Evolutionary conservation across 2,329 filamentous ascomycete genomes (phyloP).

Genomic region (Atkinsonella hypoxylon): DNA sequence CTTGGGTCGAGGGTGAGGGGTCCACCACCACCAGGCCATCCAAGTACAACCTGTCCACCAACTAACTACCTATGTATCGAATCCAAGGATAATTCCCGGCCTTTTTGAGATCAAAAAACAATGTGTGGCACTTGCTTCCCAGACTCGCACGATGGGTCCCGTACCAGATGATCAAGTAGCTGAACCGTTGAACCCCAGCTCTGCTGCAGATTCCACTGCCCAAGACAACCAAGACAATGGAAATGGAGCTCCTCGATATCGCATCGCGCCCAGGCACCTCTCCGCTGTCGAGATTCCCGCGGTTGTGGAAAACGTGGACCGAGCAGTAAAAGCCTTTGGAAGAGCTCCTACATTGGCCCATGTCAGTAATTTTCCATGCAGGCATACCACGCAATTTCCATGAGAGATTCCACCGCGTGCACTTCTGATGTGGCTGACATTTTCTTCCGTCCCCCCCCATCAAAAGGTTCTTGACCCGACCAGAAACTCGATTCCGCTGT

Average conservation of each 20-base stretch:
- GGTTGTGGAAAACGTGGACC: slow-evolving; percentile 30
- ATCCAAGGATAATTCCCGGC: too few species aligned
- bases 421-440: background rate
- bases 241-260: slow-evolving; percentile 25
- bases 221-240: slow-evolving; percentile 9
- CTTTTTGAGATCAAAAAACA: too few species aligned
- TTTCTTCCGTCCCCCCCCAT: background rate
- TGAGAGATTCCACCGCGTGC: background rate
- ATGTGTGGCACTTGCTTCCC: background rate
- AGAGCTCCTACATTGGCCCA: slow-evolving; percentile 25
- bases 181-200: background rate
- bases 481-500: slow-evolving; percentile 50
- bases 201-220: background rate
- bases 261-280: slow-evolving; percentile 22
- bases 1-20: too few species aligned
- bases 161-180: background rate
- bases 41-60: too few species aligned
- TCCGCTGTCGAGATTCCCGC: slow-evolving; percentile 32
- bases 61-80: too few species aligned
- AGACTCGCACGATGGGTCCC: background rate
- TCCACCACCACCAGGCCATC: too few species aligned
- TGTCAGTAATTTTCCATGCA: slow-evolving; percentile 16
- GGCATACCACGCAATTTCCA: background rate
- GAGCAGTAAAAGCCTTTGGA: slow-evolving; percentile 30
- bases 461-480: slow-evolving; percentile 34